A percentile compares a stretch with the other conserved stretches of the same genome.
Conservation (phyloP, 192 early-diverging fungal species). For the Coemansia sp. region DNA sequence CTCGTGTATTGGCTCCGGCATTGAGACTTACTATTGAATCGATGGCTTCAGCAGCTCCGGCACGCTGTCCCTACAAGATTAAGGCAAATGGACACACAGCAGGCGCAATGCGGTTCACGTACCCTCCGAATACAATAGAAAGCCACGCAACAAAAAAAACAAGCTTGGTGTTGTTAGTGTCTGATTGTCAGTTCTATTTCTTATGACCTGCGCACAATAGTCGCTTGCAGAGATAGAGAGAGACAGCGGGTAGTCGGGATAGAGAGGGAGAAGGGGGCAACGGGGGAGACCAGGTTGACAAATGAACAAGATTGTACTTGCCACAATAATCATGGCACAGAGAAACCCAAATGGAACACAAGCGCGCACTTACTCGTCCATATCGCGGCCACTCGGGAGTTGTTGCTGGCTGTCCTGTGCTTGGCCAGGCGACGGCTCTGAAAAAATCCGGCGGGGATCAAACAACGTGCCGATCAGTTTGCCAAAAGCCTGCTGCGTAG, state of each 20-base stretch:
- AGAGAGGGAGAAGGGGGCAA: too few relatives aligned
- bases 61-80: slow-evolving; percentile 10
- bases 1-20: too few relatives aligned
- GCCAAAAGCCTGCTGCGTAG: not conserved
- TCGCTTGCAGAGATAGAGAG: too few relatives aligned
- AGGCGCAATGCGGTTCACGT: not conserved
- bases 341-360: not conserved
- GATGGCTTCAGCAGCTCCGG: slow-evolving; percentile 39
- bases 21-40: slow-evolving; percentile 27
- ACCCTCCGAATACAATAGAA: too few relatives aligned
- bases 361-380: not conserved
- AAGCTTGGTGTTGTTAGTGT: too few relatives aligned
- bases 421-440: not conserved
- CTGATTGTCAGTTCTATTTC: too few relatives aligned
- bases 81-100: not conserved
- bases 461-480: not conserved
- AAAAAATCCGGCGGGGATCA: slow-evolving; percentile 1
- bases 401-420: not conserved
- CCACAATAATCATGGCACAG: too few relatives aligned
- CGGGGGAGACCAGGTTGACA: too few relatives aligned
- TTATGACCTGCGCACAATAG: too few relatives aligned
- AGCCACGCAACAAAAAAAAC: too few relatives aligned
- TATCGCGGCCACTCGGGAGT: not conserved
- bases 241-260: too few relatives aligned
- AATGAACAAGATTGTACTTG: not conserved